A percentile compares a stretch with the other conserved stretches of the same genome.
Conservation (phyloP, 2,329 filamentous ascomycete species). For the Botrytis elliptica region DNA sequence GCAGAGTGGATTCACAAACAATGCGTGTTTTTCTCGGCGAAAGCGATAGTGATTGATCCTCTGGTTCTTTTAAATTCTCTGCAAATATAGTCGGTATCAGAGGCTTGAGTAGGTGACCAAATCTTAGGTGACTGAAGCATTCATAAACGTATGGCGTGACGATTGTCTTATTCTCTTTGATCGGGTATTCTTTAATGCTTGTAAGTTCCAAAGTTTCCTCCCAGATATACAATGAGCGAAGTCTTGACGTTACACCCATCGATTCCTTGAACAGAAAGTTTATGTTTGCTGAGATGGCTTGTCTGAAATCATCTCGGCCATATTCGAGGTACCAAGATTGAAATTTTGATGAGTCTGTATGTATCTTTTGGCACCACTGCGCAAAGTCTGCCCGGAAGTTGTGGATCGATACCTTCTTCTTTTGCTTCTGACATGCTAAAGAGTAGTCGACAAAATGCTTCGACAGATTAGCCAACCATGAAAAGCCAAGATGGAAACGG, state of each 20-base stretch:
- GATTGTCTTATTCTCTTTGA: slow-evolving; percentile 49
- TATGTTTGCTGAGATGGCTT: slow-evolving; percentile 57
- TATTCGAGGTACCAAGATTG: slow-evolving; percentile 53
- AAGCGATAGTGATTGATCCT: neutral
- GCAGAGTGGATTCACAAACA: neutral
- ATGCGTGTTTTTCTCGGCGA: slow-evolving; percentile 13
- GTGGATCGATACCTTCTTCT: slow-evolving; percentile 47
- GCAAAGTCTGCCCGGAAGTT: slow-evolving; percentile 60
- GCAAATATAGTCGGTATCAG: slow-evolving; percentile 34
- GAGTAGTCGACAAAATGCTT: slow-evolving; percentile 71
- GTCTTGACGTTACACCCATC: slow-evolving; percentile 42
- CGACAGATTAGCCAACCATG: slow-evolving; percentile 68
- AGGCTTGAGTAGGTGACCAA: slow-evolving; percentile 51
- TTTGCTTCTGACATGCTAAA: slow-evolving; percentile 22
- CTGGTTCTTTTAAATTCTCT: slow-evolving; percentile 33
- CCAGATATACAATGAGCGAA: slow-evolving; percentile 40
- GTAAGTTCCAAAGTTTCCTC: slow-evolving; percentile 38
- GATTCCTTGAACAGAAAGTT: slow-evolving; percentile 67
- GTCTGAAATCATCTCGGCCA: slow-evolving; percentile 61
- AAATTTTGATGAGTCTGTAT: slow-evolving; percentile 47
- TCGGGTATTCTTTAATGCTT: slow-evolving; percentile 36
- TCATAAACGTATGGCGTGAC: slow-evolving; percentile 68
- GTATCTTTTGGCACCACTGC: slow-evolving; percentile 52
- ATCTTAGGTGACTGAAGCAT: slow-evolving; percentile 64
- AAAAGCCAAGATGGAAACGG: slow-evolving; percentile 60